Percentiles rank a stretch among this genome's conserved stretches.
phyloP scores from a whole-genome alignment of 352 stramenopile genomes.

The Phytophthora meadii region DNA sequence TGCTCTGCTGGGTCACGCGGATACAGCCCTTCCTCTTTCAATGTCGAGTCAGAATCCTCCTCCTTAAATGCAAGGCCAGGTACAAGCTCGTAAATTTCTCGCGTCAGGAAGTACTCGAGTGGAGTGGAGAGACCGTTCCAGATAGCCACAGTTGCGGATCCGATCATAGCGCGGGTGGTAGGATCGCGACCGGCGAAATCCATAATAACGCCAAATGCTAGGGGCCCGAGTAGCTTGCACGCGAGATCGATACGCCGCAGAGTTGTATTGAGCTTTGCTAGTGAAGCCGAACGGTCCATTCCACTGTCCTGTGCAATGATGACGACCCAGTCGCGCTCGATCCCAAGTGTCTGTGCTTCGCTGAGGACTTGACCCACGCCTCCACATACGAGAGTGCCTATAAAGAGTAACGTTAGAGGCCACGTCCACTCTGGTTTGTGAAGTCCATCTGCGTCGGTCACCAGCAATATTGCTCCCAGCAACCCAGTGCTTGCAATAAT shows the following conservation, averaged over 20 bases:
- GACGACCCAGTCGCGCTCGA: constrained; percentile 90
- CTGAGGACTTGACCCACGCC: constrained; percentile 84
- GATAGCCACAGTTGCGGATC: constrained; percentile 65
- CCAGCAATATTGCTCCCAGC: constrained; percentile 62
- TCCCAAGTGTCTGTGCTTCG: constrained; percentile 74
- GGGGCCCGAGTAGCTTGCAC: constrained; percentile 77
- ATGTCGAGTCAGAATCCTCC: constrained; percentile 4
- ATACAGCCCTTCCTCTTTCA: constrained; percentile 17
- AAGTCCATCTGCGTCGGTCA: constrained; percentile 60
- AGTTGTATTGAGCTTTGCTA: constrained; percentile 75
- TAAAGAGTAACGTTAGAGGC: constrained; percentile 58
- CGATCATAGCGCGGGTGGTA: constrained; percentile 70
- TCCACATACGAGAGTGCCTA: constrained; percentile 61
- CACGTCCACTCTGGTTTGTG: constrained; percentile 66
- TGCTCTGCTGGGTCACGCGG: constrained; percentile 3
- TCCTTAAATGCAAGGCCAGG: constrained; percentile 54
- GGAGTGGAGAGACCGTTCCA: constrained; percentile 85
- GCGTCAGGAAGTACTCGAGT: constrained; percentile 80
- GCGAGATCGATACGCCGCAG: constrained; percentile 83
- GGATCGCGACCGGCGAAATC: constrained; percentile 73
- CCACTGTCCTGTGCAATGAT: constrained; percentile 54
- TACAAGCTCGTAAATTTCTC: constrained; percentile 69
- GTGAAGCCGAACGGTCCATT: constrained; percentile 41
- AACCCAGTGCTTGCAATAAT: constrained; percentile 71
- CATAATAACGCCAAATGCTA: constrained; percentile 83